Evolutionary conservation across 2,329 filamentous ascomycete genomes (phyloP), one percentile per base, ranked within the genome.

Genomic region (Incumbomyces delicatus): DNA sequence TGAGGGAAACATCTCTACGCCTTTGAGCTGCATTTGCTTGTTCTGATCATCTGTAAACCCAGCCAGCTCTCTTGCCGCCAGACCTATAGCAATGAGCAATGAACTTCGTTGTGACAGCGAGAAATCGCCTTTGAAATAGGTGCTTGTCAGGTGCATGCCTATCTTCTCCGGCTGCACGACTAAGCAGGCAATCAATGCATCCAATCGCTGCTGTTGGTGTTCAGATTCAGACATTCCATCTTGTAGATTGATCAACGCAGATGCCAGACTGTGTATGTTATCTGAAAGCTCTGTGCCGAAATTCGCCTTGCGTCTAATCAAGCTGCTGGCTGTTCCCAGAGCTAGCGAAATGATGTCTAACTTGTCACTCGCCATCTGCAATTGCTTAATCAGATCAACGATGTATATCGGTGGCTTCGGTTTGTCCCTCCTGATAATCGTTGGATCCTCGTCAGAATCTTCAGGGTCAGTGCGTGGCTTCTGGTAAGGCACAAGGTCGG

Each of bases 381-480:
- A 73, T 35, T 50, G 48, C 36, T 49, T 53, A 36, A 54, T 48
- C 22, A 53, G 44, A 20, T 49, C 48, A 12, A 45, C 49, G 18
- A 66, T 69, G 61, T 66, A 75, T 60, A 98, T 88, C 1, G 92
- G 92, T 0, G 87, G 77, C 48, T 78, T 84, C 17, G 83, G 78
- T 57, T 92, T 95, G 63, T 92, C 81, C 12, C 89, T 77, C 48
- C 85, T 82, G 40, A 96, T 76, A 14, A 95, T 70, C 0, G 88
- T 94, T 4, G 92, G 83, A 57, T 98, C 94, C 32, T 95, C 89
- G 48, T 95, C 88, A 0, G 87, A 90, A 60, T 98, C 92, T 60
- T 94, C 87, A 0, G 80, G 76, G 55, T 98, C 92, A 1, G 85
- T 88, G 58, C 87, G 86, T 1, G 87, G 87, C 62, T 95, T 95